Base-by-base conservation (phyloP, 345 rosid species). In the Bruguiera parviflora region DNA sequence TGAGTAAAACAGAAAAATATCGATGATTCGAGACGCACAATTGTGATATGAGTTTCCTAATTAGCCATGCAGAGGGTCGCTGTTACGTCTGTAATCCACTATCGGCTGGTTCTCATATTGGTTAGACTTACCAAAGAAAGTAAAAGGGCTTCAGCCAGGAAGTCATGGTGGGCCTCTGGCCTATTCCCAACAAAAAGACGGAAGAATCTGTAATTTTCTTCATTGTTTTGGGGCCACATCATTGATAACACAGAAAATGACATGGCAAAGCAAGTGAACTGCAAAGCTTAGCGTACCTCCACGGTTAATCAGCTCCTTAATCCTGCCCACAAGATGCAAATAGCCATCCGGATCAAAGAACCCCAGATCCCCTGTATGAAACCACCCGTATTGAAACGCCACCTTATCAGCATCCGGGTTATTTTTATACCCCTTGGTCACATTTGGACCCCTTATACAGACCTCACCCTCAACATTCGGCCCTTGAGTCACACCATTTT, bases 281-380 rank as follows among this genome's bases (percentile, higher is more conserved):
- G 28, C 15, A 5, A 5, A 15, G 49, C 49, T 43, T 15, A 15
- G 16, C 15, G 20, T 69, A 92, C 98, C 98, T 80, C 98, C 98
- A 65, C 97, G 97, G 81, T 94, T 94, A 71, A 94, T 87, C 39
- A 94, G 96, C 84, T 94, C 98, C 88, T 94, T 94, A 76, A 91
- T 94, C 65, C 98, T 84, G 63, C 98, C 98, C 32, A 89, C 96
- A 10, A 94, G 82, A 76, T 83, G 83, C 88, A 94, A 71, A 72
- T 88, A 91, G 20, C 98, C 97, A 59, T 91, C 96, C 0, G 86
- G 74, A 72, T 94, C 97, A 29, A 89, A 74, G 71, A 63, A 75
- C 49, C 97, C 98, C 4, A 89, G 31, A 68, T 94, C 98, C 9
- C 97, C 98, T 0, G 98, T 91, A 64, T 87, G 98, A 73, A 94